Base-by-base conservation (phyloP, 768 basidiomycete genomes). In the Trametes cinnabarina region DNA sequence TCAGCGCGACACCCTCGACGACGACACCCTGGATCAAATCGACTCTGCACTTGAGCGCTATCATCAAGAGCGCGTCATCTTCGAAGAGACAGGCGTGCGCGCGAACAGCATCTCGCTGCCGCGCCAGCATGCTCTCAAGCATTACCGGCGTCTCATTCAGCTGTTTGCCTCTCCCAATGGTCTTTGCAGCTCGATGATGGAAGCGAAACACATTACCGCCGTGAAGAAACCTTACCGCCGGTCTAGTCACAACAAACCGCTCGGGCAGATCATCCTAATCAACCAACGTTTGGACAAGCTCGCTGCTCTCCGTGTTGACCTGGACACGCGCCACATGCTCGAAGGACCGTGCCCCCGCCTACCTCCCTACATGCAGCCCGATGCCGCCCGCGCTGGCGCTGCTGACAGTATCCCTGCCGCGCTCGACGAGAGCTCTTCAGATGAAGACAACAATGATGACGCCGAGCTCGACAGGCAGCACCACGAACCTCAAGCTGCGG, bases 261-360 rank as follows among this genome's bases (percentile, higher is more conserved):
- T 69, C 1, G 58, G 58, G 0, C 68, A 69, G 47, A 69, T 69
- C 57, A 55, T 69, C 1, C 26, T 58, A 3, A 65, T 50, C 1
- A 68, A 67, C 41, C 63, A 67, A 40, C 62, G 69, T 3, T 62
- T 67, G 1, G 66, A 67, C 51, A 69, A 69, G 50, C 63, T 70
- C 9, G 51, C 60, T 1, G 69, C 69, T 0, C n/a, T 51, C 14
- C 60, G 58, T 22, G 56, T 43, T 1, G 58, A 68, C 42, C 65
- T 69, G 35, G 28, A 23, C 1, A 15, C 28, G 9, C 63, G 61
- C 4, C 64, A 65, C 0, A 59, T 67, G 58, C 53, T 67, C 0
- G n/a, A 52, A 28, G 62, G 51, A 10, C 11, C 52, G 19, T 39
- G n/a, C 34, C 10, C 30, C 28, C 19, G 19, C 4, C 26, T 28